Conservation (phyloP, 2,329 filamentous ascomycete genomes). For the Trichoderma gracile region DNA sequence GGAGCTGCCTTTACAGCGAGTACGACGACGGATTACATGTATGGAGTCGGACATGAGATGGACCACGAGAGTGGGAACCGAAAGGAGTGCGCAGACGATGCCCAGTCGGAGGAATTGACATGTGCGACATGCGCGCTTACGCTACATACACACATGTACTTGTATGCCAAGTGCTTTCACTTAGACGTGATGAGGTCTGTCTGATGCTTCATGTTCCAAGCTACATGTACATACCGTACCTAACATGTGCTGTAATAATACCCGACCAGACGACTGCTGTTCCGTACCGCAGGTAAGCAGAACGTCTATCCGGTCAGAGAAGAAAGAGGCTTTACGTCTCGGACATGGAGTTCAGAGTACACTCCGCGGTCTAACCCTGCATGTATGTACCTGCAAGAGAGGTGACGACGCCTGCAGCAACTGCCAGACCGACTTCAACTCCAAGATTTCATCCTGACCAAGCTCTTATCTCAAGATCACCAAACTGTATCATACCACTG, state of each 20-base stretch:
- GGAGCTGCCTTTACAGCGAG: no score
- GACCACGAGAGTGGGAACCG: neutral
- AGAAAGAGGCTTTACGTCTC: no score
- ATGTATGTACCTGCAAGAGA: neutral
- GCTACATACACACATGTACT: neutral
- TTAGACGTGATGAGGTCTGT: no score
- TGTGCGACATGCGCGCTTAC: slow-evolving; percentile 7
- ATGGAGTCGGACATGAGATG: no score
- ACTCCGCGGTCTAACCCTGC: no score
- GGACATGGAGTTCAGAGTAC: no score
- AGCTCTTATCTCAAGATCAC: neutral
- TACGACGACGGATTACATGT: no score
- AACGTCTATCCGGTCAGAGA: neutral
- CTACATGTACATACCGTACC: no score
- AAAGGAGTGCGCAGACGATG: slow-evolving; percentile 7
- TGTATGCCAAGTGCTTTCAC: no score
- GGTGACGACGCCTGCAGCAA: neutral
- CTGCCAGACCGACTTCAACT: neutral
- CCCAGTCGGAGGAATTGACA: slow-evolving; percentile 1
- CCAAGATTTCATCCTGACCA: neutral
- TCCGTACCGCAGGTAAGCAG: neutral
- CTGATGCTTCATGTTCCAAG: no score
- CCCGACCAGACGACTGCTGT: no score
- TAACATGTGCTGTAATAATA: no score
- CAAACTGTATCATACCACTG: neutral